Evolutionary conservation across 2,329 filamentous ascomycete genomes (phyloP), one percentile per base, ranked within the genome.

Genomic region (Harringtonia aguacate): DNA sequence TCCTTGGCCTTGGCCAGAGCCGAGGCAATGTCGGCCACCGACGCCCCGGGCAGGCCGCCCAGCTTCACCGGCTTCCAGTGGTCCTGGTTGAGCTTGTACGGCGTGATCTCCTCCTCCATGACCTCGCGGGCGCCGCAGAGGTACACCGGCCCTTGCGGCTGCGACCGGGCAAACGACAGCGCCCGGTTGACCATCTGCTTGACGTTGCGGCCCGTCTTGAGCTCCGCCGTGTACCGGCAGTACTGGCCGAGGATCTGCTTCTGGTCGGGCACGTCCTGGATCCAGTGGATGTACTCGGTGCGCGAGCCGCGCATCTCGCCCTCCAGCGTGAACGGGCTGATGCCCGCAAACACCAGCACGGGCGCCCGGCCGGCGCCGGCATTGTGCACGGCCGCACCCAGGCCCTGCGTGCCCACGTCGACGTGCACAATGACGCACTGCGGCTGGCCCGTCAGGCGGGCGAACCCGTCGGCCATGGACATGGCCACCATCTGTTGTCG

Each of bases 171-270:
- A 56, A 92, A 94, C 53, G 86, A 85, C 45, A 94, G 61, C 0
- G 87, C 87, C 2, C 87, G 80, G 57, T 87, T 87, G 48, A 94
- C 84, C 64, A 94, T 81, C 65, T 94, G 86, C 69, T 94, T 94
- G 48, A 94, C 77, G 55, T 94, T 94, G 56, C 76, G 76, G 15
- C 86, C 86, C 3, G 83, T 82, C 65, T 88, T 89, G 61, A 94
- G 80, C 65, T 94, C 88, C 4, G 73, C 86, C 0, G 81, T 67
- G 56, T 92, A 94, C 10, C 87, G 75, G 59, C 88, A 94, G 61
- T 94, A 94, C 64, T 94, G 87, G 0, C 76, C 69, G 4, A 94
- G 68, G 47, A 94, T 63, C 15, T 55, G 55, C 38, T 56, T 54
- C 45, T 62, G 61, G 46, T 63, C 58, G 9, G 57, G 58, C 8